Evolutionary conservation across 257 asterid species (phyloP).

Genomic region (Solanum infundibuliforme): DNA sequence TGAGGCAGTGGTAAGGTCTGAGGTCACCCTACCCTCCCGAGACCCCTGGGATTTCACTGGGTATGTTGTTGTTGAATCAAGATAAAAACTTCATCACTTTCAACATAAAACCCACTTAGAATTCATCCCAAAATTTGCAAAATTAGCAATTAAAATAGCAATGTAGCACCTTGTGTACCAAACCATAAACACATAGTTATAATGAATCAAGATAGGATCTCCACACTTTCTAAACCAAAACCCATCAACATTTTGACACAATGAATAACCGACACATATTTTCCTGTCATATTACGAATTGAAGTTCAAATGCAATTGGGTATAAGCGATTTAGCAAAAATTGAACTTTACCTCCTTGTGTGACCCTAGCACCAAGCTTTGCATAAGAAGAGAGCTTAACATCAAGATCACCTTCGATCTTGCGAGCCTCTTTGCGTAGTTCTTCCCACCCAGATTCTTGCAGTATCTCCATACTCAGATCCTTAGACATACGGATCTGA

Average conservation of each 20-base stretch:
- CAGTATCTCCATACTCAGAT: conserved; percentile 52
- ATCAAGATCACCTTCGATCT: conserved; percentile 96
- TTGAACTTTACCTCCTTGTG: conserved; percentile 50
- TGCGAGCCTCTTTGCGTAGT: conserved; percentile 89
- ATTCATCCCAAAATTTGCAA: neutral
- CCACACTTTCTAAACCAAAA: neutral
- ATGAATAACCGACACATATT: neutral
- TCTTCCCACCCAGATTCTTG: conserved; percentile 99
- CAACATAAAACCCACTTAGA: neutral
- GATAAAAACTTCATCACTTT: neutral
- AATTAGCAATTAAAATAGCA: neutral
- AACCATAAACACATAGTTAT: neutral
- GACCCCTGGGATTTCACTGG: neutral
- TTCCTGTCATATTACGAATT: neutral
- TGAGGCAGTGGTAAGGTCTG: neutral
- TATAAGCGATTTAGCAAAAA: neutral
- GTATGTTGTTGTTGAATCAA: neutral
- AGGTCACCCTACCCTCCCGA: neutral
- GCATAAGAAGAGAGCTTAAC: conserved; percentile 95
- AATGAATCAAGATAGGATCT: neutral
- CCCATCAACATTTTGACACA: neutral
- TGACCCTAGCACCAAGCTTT: conserved; percentile 84
- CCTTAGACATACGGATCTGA: conserved; percentile 22
- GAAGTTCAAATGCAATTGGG: neutral
- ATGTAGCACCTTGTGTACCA: neutral